Conservation (phyloP, 305 asterid genomes). For the Solanum hybrid region DNA sequence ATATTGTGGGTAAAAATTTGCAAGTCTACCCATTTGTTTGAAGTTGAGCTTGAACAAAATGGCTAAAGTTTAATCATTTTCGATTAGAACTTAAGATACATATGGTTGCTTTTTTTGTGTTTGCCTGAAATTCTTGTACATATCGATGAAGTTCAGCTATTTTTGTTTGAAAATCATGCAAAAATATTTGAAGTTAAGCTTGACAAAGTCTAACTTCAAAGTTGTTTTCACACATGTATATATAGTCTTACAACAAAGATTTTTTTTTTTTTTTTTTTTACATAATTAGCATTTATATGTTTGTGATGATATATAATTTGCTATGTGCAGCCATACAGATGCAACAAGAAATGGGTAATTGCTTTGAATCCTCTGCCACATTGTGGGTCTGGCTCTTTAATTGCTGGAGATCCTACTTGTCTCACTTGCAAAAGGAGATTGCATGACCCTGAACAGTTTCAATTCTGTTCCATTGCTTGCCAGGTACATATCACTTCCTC, state of each 20-base stretch:
- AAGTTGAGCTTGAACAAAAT: not conserved
- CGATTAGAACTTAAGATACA: not conserved
- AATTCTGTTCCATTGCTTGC: slow-evolving; percentile 18
- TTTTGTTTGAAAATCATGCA: not conserved
- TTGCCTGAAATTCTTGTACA: not conserved
- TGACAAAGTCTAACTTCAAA: too few relatives aligned
- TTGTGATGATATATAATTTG: not conserved
- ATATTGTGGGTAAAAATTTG: too few relatives aligned
- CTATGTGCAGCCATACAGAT: slow-evolving; percentile 12
- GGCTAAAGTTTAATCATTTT: not conserved
- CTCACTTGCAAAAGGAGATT: slow-evolving; percentile 11
- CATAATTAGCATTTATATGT: not conserved
- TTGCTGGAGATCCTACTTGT: slow-evolving; percentile 13
- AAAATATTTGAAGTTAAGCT: too few relatives aligned
- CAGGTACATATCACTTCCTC: not conserved
- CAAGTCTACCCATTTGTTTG: not conserved
- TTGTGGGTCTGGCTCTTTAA: slow-evolving; percentile 16
- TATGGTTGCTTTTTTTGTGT: not conserved
- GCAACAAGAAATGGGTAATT: slow-evolving; percentile 24
- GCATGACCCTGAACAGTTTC: slow-evolving; percentile 7
- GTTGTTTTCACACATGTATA: too few relatives aligned
- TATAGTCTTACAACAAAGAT: too few relatives aligned
- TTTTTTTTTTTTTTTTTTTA: too few relatives aligned
- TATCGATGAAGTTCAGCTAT: too few relatives aligned
- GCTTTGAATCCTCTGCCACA: slow-evolving; percentile 23